Base-by-base conservation (phyloP, 2,329 filamentous ascomycete species). In the Dryadomyces quercivorus region DNA sequence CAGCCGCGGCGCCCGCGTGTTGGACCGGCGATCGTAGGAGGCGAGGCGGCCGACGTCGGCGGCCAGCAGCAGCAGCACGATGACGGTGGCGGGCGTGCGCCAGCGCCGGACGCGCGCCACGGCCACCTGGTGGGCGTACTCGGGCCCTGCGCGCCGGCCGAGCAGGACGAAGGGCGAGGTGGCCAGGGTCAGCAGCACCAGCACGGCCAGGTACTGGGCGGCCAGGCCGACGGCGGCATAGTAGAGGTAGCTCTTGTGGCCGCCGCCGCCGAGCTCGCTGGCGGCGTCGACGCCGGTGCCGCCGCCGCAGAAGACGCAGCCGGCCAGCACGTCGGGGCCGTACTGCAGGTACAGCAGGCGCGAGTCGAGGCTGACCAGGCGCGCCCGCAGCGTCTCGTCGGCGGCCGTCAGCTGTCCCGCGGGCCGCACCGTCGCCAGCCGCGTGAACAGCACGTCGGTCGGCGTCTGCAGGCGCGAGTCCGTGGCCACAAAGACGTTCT, bases 391-490 rank as follows among this genome's bases (percentile, higher is more conserved):
- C 22, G 75, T 69, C 51, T 80, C 73, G 69, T 97, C 91, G 13
- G 66, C 57, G 0, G 69, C 59, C 0, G 80, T 84, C 2, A 88
- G 73, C 10, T 61, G 13, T 26, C 38, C 15, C 15, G 15, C 9
- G 13, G 18, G 45, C 51, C 51, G 0, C 84, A 84, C 64, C 2
- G 75, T 67, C 4, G 76, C 69, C 10, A 97, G 76, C 16, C 92
- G 86, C 56, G 78, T 81, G 69, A 95, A 93, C 57, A 97, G 77
- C 38, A 94, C 84, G 64, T 92, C 87, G 45, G 81, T 84, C n/a
- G 89, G 84, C 45, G 87, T 92, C 63, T 90, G 86, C 18, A 97
- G 81, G 38, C 91, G 87, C 51, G 88, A 93, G 55, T 82, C 75
- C 1, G 92, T 96, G 18, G 74, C 68, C 34, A 69, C 65, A 75